Percentiles rank a stretch among this genome's conserved stretches.
Evolutionary conservation across 371 early-diverging fungal species (phyloP).

Genomic region (Mortierella sp.): DNA sequence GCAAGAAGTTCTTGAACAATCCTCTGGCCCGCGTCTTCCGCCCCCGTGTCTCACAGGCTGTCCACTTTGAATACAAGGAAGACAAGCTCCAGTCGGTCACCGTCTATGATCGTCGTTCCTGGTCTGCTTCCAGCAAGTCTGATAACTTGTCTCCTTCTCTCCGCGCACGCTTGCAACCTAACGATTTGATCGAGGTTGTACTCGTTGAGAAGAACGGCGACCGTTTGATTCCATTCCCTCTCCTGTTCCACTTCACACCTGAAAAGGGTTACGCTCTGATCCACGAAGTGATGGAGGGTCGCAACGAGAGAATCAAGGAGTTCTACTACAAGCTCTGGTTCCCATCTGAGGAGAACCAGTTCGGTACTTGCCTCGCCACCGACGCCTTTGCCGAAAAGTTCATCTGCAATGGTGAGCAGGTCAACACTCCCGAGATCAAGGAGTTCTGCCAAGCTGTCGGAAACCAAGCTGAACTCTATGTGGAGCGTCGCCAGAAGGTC

Average conservation of each 20-base stretch:
- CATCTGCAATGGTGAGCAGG: constrained; percentile 73
- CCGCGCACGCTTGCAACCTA: constrained; percentile 73
- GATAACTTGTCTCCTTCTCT: constrained; percentile 67
- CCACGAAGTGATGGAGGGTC: constrained; percentile 94
- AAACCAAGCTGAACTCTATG: constrained; percentile 92
- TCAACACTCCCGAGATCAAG: constrained; percentile 74
- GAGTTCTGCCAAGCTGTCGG: constrained; percentile 92
- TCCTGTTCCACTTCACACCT: constrained; percentile 86
- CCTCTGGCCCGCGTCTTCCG: constrained; percentile 83
- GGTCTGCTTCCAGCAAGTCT: constrained; percentile 70
- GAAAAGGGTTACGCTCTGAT: constrained; percentile 86
- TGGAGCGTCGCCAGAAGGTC: constrained; percentile 72
- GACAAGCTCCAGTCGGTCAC: constrained; percentile 64
- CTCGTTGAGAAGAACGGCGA: constrained; percentile 80
- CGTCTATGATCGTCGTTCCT: constrained; percentile 73
- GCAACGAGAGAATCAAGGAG: constrained; percentile 92
- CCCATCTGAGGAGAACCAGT: constrained; percentile 65
- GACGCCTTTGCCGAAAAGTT: constrained; percentile 71
- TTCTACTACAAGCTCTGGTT: constrained; percentile 95
- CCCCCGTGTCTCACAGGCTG: constrained; percentile 87
- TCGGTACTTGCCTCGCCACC: constrained; percentile 64
- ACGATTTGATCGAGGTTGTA: constrained; percentile 73
- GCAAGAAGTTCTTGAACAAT: constrained; percentile 81
- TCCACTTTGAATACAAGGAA: constrained; percentile 70
- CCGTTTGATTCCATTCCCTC: constrained; percentile 77